phyloP scores from a whole-genome alignment of 2,329 filamentous ascomycete genomes.

The Trichoderma sp. region DNA sequence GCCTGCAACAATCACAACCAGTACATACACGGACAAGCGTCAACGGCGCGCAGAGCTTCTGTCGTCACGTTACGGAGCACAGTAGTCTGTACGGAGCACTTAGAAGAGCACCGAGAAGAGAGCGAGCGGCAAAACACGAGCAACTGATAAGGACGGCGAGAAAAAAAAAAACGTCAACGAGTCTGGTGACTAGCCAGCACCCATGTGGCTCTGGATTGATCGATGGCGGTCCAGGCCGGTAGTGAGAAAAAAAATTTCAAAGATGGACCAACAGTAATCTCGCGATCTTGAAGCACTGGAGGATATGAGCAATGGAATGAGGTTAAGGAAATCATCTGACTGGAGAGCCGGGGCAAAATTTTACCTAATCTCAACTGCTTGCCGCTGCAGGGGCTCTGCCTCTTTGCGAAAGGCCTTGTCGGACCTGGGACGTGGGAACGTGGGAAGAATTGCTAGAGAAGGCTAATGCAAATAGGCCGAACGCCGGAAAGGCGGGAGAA shows the following conservation, averaged over 20 bases:
- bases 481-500: slow-evolving; percentile 19
- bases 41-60: background rate
- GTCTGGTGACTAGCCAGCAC: slow-evolving; percentile 20
- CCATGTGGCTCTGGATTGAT: slow-evolving; percentile 17
- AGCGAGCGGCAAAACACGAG: background rate
- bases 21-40: background rate
- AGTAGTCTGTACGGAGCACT: background rate
- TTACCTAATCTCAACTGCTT: slow-evolving; percentile 44
- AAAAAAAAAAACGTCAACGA: slow-evolving; percentile 6
- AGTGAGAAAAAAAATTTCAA: slow-evolving; percentile 10
- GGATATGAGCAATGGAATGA: slow-evolving; percentile 35
- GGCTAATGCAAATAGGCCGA: slow-evolving; percentile 27
- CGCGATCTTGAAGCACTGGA: slow-evolving; percentile 23
- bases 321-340: slow-evolving; percentile 41
- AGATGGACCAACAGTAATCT: slow-evolving; percentile 24
- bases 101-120: slow-evolving; percentile 9
- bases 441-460: slow-evolving; percentile 10
- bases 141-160: background rate
- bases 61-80: slow-evolving; percentile 10
- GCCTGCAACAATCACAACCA: background rate
- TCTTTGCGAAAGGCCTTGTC: background rate
- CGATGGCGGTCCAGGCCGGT: slow-evolving; percentile 23
- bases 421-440: slow-evolving; percentile 20
- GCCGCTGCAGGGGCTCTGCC: slow-evolving; percentile 30
- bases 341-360: slow-evolving; percentile 43